Conservation (phyloP, 345 rosid species). For the Brassica nigra region DNA sequence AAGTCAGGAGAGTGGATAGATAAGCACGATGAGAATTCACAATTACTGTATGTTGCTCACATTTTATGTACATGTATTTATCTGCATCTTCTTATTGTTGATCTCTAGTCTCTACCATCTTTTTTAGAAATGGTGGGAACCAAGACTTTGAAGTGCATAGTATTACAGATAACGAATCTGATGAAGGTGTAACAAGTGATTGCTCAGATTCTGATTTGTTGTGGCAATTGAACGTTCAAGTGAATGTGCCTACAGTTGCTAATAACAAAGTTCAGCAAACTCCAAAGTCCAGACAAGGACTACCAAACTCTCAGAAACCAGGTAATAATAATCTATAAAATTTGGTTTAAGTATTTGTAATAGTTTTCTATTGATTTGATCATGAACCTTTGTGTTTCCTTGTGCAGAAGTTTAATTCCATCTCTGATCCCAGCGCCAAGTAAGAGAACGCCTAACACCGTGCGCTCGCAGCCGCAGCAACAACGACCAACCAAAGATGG, state of each 20-base stretch:
- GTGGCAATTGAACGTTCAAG: constrained; percentile 64
- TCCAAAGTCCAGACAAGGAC: constrained; percentile 51
- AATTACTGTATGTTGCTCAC: background rate
- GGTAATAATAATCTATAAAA: constrained; percentile 41
- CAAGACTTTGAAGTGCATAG: constrained; percentile 55
- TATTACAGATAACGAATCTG: constrained; percentile 55
- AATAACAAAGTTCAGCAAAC: constrained; percentile 44
- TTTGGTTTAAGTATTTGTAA: background rate
- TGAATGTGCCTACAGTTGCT: constrained; percentile 49
- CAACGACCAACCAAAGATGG: constrained; percentile 41
- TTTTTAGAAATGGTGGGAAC: constrained; percentile 44
- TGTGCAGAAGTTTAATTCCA: constrained; percentile 67
- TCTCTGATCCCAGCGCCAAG: constrained; percentile 68
- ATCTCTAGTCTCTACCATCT: background rate
- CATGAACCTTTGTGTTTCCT: background rate
- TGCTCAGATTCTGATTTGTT: constrained; percentile 68
- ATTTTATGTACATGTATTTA: background rate
- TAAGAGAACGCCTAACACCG: constrained; percentile 50
- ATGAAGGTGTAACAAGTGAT: constrained; percentile 72
- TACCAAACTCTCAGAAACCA: constrained; percentile 50
- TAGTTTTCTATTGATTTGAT: background rate
- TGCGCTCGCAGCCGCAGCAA: constrained; percentile 41
- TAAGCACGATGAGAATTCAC: background rate
- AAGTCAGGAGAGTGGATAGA: background rate
- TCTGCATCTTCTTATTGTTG: background rate